Conservation (phyloP, 768 basidiomycete genomes). For the Phlebiopsis gigantea region DNA sequence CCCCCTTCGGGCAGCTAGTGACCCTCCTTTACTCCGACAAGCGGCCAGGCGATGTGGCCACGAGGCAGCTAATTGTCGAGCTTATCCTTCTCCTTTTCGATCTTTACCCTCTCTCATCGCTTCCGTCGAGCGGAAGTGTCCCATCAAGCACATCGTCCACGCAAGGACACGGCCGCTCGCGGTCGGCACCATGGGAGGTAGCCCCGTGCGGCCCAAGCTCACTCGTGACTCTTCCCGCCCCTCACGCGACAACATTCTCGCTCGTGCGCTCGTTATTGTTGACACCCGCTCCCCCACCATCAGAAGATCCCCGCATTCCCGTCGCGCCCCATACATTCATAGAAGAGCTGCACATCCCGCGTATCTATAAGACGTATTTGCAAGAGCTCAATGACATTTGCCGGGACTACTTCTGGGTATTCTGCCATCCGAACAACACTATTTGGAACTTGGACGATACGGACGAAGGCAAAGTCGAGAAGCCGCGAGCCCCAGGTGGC, state of each 20-base stretch:
- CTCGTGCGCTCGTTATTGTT: slow-evolving; percentile 73
- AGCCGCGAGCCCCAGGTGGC: slow-evolving; percentile 89
- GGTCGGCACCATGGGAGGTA: slow-evolving; percentile 53
- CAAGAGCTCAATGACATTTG: slow-evolving; percentile 86
- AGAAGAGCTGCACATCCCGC: slow-evolving; percentile 56
- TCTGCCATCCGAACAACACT: slow-evolving; percentile 91
- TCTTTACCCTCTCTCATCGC: slow-evolving; percentile 69
- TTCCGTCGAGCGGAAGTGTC: slow-evolving; percentile 44
- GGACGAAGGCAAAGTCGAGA: slow-evolving; percentile 81
- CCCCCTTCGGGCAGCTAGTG: slow-evolving; percentile 82
- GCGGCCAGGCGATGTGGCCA: slow-evolving; percentile 91
- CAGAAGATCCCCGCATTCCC: slow-evolving; percentile 54
- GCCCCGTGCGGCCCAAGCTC: slow-evolving; percentile 30
- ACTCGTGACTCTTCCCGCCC: slow-evolving; percentile 61
- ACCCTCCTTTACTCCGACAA: slow-evolving; percentile 92
- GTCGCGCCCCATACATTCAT: slow-evolving; percentile 81
- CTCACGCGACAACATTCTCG: slow-evolving; percentile 69
- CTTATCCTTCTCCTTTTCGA: slow-evolving; percentile 85
- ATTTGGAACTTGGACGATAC: slow-evolving; percentile 85
- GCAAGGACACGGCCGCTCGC: slow-evolving; percentile 21
- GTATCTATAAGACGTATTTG: slow-evolving; percentile 79
- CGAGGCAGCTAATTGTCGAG: slow-evolving; percentile 87
- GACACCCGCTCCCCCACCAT: slow-evolving; percentile 60
- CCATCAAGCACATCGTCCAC: background rate
- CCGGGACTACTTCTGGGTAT: slow-evolving; percentile 94